A percentile compares a stretch with the other conserved stretches of the same genome.
These are phyloP conservation scores for Gastroboletus turbinatus DNA, from an alignment of 1,284 basidiomycete species.

Conservation along the genomic window DNA sequence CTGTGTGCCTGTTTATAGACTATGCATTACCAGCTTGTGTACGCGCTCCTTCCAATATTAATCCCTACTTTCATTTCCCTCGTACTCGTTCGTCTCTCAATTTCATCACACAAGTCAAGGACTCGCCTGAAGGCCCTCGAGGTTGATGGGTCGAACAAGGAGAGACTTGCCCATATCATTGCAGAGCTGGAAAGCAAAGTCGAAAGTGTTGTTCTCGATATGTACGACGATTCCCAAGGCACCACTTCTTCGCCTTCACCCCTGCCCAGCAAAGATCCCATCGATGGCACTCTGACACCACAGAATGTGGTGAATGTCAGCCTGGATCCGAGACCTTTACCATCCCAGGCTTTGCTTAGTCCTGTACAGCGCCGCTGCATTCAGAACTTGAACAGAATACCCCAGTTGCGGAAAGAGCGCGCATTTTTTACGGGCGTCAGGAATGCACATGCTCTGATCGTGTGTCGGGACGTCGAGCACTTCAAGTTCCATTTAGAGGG, in stretches of 20 bases:
- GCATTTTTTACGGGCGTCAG: slow-evolving; percentile 57
- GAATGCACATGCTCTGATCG: slow-evolving; percentile 70
- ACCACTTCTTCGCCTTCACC: slow-evolving; percentile 2
- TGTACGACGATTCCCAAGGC: slow-evolving; percentile 23
- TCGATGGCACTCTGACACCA: not conserved
- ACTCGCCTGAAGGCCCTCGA: slow-evolving; percentile 63
- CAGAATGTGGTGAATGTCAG: slow-evolving; percentile 10
- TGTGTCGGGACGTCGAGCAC: slow-evolving; percentile 61
- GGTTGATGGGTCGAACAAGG: slow-evolving; percentile 40
- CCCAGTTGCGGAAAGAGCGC: slow-evolving; percentile 62
- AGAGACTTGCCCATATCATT: slow-evolving; percentile 52
- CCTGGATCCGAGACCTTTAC: slow-evolving; percentile 10
- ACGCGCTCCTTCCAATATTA: slow-evolving; percentile 59
- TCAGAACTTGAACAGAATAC: slow-evolving; percentile 60
- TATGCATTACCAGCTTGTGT: slow-evolving; percentile 44
- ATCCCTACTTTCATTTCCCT: slow-evolving; percentile 59
- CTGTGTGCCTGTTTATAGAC: not conserved
- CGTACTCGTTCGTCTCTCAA: slow-evolving; percentile 49
- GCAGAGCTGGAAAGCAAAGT: slow-evolving; percentile 57
- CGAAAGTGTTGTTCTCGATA: slow-evolving; percentile 49
- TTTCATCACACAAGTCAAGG: slow-evolving; percentile 55
- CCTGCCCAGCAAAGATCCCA: not conserved
- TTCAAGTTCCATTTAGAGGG: slow-evolving; percentile 59
- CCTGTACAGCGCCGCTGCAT: slow-evolving; percentile 52
- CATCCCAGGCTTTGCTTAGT: slow-evolving; percentile 50